Evolutionary conservation across 768 basidiomycete genomes (phyloP).

Genomic region (Mycena maculata): DNA sequence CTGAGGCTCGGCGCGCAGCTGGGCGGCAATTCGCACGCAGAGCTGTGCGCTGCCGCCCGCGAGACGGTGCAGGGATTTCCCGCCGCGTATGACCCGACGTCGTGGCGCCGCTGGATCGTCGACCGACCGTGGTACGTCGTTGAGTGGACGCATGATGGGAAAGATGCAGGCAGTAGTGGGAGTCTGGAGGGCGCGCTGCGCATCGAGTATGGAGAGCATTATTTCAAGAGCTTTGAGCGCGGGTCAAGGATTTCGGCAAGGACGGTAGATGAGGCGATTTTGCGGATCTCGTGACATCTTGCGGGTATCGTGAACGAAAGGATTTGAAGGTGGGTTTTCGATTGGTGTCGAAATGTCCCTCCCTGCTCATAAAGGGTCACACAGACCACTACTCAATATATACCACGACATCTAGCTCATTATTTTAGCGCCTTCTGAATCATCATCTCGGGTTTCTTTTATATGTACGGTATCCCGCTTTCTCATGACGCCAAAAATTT

Average conservation of each 20-base stretch:
- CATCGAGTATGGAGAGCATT: constrained; percentile 28
- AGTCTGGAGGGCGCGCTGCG: constrained; percentile 10
- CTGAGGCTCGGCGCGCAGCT: constrained; percentile 26
- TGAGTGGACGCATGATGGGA: constrained; percentile 11
- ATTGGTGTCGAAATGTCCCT: too few relatives aligned
- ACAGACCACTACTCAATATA: too few relatives aligned
- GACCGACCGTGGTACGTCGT: constrained; percentile 30
- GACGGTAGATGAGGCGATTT: constrained; percentile 8
- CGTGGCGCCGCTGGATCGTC: constrained; percentile 30
- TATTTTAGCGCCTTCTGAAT: too few relatives aligned
- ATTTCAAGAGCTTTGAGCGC: constrained; percentile 28
- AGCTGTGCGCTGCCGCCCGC: constrained; percentile 3
- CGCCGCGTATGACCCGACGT: constrained; percentile 26
- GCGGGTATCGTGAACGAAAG: too few relatives aligned
- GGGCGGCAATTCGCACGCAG: background rate
- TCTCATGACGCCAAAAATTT: too few relatives aligned
- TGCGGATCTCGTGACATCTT: constrained; percentile 7
- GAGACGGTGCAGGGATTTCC: constrained; percentile 15
- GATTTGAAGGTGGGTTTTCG: too few relatives aligned
- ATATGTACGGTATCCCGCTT: too few relatives aligned
- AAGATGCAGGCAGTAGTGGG: too few relatives aligned
- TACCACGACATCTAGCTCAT: too few relatives aligned
- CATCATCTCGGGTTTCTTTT: too few relatives aligned
- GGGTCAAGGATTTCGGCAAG: constrained; percentile 15
- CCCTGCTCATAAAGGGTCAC: too few relatives aligned